Base-by-base conservation (phyloP, 1,284 basidiomycete genomes). In the Papiliotrema fonsecae region DNA sequence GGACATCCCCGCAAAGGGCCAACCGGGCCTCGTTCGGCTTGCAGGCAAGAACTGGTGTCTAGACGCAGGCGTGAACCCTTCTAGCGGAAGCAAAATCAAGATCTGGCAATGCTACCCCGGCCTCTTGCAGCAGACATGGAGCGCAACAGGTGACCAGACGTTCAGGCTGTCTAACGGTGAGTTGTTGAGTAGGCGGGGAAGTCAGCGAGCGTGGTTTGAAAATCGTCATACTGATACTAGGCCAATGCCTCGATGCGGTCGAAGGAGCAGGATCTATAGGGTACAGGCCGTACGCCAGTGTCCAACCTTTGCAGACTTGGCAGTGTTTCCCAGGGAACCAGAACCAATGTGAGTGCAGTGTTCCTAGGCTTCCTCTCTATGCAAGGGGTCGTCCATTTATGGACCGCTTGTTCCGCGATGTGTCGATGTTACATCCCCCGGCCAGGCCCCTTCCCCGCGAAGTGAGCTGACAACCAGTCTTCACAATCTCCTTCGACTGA, bases 81-180 rank as follows among this genome's bases (percentile, higher is more conserved):
- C 27, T 18, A 32, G 31, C 28, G 61, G 55, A 14, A 42, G 45
- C 25, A 44, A 28, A 3, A 50, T 62, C 47, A 65, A 64, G 50
- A 53, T 70, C 45, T 57, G 52, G 50, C 27, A 34, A 1, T 57
- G 56, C 43, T 49, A 47, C 37, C 37, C 49, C n/a, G 55, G 51
- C 16, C 46, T 47, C 10, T 42, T 52, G 21, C 56, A 57, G 42
- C 56, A 57, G 50, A 51, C 52, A 13, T 54, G 49, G 52, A 45
- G 22, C 25, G 47, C 30, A 35, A 21, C 26, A 4, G 30, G 32
- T 24, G 44, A 30, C 38, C 50, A 53, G 41, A 43, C 21, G 21
- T 26, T 49, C 22, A n/a, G 37, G 13, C 42, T 53, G 11, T 22
- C 41, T 18, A 53, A 49, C 42, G 42, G 51, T 53, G 32, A 41